phyloP scores from a whole-genome alignment of 1,139 yeast species.

The Nakaseomyces nivariensis region DNA sequence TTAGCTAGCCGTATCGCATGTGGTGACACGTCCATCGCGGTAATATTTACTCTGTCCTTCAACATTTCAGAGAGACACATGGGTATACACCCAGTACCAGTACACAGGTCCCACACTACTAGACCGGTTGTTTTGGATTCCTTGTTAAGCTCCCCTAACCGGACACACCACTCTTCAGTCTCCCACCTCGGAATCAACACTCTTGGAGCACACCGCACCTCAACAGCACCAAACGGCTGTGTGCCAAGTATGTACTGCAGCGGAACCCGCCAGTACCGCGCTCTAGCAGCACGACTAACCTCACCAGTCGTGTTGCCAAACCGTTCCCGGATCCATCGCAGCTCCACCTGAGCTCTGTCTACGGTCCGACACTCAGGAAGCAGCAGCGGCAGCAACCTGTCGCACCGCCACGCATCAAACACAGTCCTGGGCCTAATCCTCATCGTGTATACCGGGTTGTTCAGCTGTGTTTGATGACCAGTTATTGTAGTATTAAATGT shows the following conservation, averaged over 20 bases:
- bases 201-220: constrained; percentile 47
- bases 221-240: constrained; percentile 76
- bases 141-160: constrained; percentile 31
- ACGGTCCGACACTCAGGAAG: constrained; percentile 31
- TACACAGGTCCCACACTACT: constrained; percentile 63
- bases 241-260: constrained; percentile 73
- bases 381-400: constrained; percentile 20
- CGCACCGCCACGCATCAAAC: constrained; percentile 6
- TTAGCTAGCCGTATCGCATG: constrained; percentile 44
- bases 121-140: constrained; percentile 11
- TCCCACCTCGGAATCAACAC: constrained; percentile 92
- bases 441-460: not conserved
- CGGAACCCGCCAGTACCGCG: constrained; percentile 47
- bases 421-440: constrained; percentile 14
- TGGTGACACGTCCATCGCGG: constrained; percentile 53
- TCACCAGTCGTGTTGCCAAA: not conserved
- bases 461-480: too few relatives aligned
- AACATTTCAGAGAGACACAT: constrained; percentile 38
- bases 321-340: constrained; percentile 38
- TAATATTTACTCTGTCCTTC: constrained; percentile 18
- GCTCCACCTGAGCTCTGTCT: constrained; percentile 35
- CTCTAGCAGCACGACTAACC: constrained; percentile 22
- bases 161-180: constrained; percentile 80
- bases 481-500: too few relatives aligned
- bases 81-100: constrained; percentile 88